phyloP scores from a whole-genome alignment of 1,139 yeast species.

The Zygotorulaspora mrakii region DNA sequence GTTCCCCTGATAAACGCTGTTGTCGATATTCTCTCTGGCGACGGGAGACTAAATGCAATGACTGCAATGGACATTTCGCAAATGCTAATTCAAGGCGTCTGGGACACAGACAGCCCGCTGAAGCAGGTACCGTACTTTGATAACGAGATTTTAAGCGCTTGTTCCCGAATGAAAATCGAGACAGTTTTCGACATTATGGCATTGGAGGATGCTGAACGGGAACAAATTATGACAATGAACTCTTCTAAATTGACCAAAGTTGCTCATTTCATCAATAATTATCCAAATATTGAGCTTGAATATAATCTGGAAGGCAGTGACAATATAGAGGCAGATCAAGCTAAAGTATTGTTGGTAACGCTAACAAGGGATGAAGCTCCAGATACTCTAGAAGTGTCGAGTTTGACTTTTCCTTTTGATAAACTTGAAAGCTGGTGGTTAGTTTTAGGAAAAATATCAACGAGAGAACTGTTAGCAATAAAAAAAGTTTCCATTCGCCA shows the following conservation, averaged over 20 bases:
- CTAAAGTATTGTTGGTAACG: conserved; percentile 47
- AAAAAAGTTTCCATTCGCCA: conserved; percentile 58
- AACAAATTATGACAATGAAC: conserved; percentile 54
- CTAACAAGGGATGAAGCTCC: conserved; percentile 73
- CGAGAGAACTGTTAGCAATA: conserved; percentile 67
- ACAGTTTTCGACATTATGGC: conserved; percentile 83
- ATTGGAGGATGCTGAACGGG: conserved; percentile 75
- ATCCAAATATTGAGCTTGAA: conserved; percentile 77
- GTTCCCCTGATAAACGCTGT: conserved; percentile 58
- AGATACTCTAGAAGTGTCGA: conserved; percentile 58
- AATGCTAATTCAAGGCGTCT: conserved; percentile 81
- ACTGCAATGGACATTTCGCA: conserved; percentile 86
- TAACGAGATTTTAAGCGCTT: conserved; percentile 53
- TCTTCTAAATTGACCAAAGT: conserved; percentile 52
- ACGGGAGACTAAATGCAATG: conserved; percentile 74
- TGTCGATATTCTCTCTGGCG: conserved; percentile 74
- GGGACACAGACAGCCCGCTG: conserved; percentile 79
- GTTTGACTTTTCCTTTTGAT: conserved; percentile 52
- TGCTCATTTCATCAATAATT: conserved; percentile 84
- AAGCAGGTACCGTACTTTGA: conserved; percentile 75
- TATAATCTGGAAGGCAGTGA: conserved; percentile 46
- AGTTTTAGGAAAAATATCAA: conserved; percentile 63
- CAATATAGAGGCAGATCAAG: conserved; percentile 43
- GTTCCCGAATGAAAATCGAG: conserved; percentile 54
- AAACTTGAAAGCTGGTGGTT: conserved; percentile 87